Evolutionary conservation across 805 yeast species (phyloP).

Genomic region (Lipomyces kockii): DNA sequence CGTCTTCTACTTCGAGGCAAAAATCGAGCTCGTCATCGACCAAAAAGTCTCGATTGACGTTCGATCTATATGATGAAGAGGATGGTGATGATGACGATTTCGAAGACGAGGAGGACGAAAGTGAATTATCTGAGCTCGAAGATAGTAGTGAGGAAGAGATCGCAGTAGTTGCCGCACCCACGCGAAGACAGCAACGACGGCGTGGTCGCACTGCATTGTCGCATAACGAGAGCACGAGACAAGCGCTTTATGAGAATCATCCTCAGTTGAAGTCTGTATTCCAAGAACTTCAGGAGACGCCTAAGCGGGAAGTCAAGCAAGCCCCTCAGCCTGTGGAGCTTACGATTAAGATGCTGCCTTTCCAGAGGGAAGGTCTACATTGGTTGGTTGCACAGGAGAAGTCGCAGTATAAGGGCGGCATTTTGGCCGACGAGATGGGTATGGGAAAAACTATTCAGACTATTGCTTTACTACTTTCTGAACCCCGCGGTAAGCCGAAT

Average conservation of each 20-base stretch:
- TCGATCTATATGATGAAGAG: slow-evolving; percentile 2
- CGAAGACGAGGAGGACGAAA: background rate
- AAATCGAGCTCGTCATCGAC: background rate
- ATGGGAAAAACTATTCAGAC: slow-evolving; percentile 99
- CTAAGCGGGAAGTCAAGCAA: slow-evolving; percentile 49
- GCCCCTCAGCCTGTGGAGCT: slow-evolving; percentile 81
- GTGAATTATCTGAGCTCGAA: slow-evolving; percentile 18
- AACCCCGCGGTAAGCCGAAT: slow-evolving; percentile 63
- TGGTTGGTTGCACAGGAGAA: slow-evolving; percentile 89
- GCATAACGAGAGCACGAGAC: slow-evolving; percentile 28
- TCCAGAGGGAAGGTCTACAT: slow-evolving; percentile 89
- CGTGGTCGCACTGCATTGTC: slow-evolving; percentile 14
- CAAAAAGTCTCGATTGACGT: background rate
- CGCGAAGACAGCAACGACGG: slow-evolving; percentile 12
- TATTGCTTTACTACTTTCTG: slow-evolving; percentile 76
- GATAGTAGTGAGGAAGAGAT: slow-evolving; percentile 17
- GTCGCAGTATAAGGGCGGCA: slow-evolving; percentile 81
- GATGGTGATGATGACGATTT: slow-evolving; percentile 14
- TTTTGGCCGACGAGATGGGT: slow-evolving; percentile 98
- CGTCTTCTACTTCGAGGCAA: background rate
- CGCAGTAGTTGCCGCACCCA: background rate
- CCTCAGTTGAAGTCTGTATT: slow-evolving; percentile 79
- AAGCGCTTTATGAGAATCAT: slow-evolving; percentile 70
- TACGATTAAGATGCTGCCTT: slow-evolving; percentile 76
- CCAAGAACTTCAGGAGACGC: slow-evolving; percentile 59